These are phyloP conservation scores for Xenoacremonium recifei DNA, from an alignment of 2,329 filamentous ascomycete genomes.

Conservation along the genomic window DNA sequence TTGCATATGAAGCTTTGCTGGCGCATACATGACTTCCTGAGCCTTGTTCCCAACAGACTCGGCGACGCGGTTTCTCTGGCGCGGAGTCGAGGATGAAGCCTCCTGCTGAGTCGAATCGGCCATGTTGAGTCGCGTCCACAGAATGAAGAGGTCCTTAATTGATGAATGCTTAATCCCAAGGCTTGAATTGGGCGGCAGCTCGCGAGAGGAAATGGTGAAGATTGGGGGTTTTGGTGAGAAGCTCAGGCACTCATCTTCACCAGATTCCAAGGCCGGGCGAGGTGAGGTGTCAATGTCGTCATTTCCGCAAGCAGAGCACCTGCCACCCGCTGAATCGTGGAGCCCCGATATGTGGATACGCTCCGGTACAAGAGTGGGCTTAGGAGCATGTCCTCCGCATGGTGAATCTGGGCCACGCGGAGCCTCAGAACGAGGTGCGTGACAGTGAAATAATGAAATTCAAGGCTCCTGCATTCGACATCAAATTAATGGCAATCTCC, in stretches of 20 bases:
- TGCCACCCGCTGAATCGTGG: neutral
- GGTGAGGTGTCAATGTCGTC: conserved; percentile 12
- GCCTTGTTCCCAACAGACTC: conserved; percentile 44
- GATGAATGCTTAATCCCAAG: too few relatives aligned
- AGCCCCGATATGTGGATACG: neutral
- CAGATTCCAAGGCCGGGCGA: too few relatives aligned
- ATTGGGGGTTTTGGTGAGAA: too few relatives aligned
- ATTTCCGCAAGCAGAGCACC: conserved; percentile 1
- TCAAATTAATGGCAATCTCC: neutral
- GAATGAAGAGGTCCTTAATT: too few relatives aligned
- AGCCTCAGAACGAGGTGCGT: too few relatives aligned
- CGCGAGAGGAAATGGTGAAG: too few relatives aligned
- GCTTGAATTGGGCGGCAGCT: too few relatives aligned
- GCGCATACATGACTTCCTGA: conserved; percentile 47
- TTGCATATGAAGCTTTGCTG: neutral
- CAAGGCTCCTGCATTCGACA: too few relatives aligned
- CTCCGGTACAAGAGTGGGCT: neutral
- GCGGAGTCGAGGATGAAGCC: conserved; percentile 16
- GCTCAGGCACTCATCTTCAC: too few relatives aligned
- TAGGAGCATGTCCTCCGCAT: conserved; percentile 1
- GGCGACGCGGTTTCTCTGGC: conserved; percentile 32
- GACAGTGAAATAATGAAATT: too few relatives aligned
- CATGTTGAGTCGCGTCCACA: conserved; percentile 19
- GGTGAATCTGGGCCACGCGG: too few relatives aligned
- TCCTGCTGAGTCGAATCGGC: conserved; percentile 18